Percentiles rank a stretch among this genome's conserved stretches.
Evolutionary conservation across 169 alveolate species (phyloP).

Genomic region (Plasmodium billcollinsi): DNA sequence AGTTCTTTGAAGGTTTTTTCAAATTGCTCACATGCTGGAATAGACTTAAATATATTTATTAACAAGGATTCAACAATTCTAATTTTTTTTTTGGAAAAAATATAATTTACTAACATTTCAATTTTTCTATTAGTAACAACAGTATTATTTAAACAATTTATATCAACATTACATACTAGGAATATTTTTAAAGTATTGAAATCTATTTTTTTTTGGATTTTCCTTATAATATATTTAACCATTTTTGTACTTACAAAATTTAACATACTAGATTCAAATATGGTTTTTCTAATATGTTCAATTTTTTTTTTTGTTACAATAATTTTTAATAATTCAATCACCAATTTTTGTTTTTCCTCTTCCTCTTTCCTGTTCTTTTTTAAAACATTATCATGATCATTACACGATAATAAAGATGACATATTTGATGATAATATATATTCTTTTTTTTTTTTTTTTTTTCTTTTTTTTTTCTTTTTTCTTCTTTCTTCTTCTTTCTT

Average conservation of each 20-base stretch:
- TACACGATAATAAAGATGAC: too few relatives aligned
- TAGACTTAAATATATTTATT: not conserved
- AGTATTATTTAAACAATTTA: slow-evolving; percentile 19
- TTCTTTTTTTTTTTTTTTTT: too few relatives aligned
- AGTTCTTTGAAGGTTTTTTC: slow-evolving; percentile 9
- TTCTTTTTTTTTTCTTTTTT: too few relatives aligned
- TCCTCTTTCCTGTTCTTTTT: not conserved
- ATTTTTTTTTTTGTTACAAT: slow-evolving; percentile 45
- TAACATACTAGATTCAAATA: slow-evolving; percentile 6
- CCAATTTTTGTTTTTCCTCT: not conserved
- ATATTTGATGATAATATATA: too few relatives aligned
- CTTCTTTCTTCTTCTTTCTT: too few relatives aligned
- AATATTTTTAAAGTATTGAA: slow-evolving; percentile 6
- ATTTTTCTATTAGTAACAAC: slow-evolving; percentile 19
- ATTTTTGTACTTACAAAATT: slow-evolving; percentile 16
- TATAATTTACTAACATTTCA: slow-evolving; percentile 19
- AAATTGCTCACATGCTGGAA: not conserved
- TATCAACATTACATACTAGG: slow-evolving; percentile 23
- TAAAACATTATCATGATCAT: not conserved
- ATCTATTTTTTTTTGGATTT: slow-evolving; percentile 21
- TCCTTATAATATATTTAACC: slow-evolving; percentile 18
- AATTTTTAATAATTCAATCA: slow-evolving; percentile 13
- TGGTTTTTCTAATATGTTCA: not conserved
- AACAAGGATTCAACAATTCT: slow-evolving; percentile 1
- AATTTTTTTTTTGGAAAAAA: slow-evolving; percentile 27